Percentiles rank a stretch among this genome's conserved stretches.
Conservation (phyloP, 2,329 filamentous ascomycete species). For the Fusarium sp. region DNA sequence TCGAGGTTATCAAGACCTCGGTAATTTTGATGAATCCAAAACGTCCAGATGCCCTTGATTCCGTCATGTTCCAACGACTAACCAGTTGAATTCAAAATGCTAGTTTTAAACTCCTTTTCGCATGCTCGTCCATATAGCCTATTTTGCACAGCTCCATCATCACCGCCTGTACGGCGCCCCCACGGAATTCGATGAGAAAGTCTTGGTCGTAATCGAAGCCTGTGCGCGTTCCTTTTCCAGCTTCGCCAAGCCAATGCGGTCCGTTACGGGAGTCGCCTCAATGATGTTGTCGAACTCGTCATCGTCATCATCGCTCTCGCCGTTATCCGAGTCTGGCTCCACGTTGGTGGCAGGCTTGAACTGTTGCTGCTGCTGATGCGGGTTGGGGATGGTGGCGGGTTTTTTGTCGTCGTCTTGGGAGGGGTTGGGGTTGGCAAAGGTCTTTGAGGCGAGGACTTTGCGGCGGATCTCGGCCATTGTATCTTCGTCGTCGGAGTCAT, state of each 20-base stretch:
- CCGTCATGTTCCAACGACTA: not conserved
- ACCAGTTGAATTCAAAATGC: not conserved
- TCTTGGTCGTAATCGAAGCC: conserved; percentile 64
- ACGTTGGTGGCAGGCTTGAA: conserved; percentile 75
- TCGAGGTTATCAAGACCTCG: not conserved
- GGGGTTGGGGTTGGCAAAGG: conserved; percentile 73
- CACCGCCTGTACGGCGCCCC: conserved; percentile 66
- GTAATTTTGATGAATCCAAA: not conserved
- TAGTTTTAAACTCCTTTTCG: not conserved
- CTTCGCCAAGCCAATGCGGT: conserved; percentile 79
- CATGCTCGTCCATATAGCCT: not conserved
- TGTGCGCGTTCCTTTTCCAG: conserved; percentile 70
- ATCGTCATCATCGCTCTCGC: conserved; percentile 64
- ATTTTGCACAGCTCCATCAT: conserved; percentile 1
- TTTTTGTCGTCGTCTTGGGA: conserved; percentile 65
- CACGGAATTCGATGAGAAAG: conserved; percentile 66
- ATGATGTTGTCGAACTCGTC: conserved; percentile 96
- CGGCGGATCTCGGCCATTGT: conserved; percentile 94
- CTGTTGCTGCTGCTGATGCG: conserved; percentile 59
- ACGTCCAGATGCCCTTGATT: not conserved
- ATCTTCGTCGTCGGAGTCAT: conserved; percentile 83
- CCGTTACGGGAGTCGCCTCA: conserved; percentile 89
- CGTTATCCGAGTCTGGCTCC: conserved; percentile 81
- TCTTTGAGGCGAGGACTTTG: conserved; percentile 91
- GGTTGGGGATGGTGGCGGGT: conserved; percentile 75